These are phyloP conservation scores for Solanum etuberosum DNA, from an alignment of 257 asterid species.

Conservation along the genomic window DNA sequence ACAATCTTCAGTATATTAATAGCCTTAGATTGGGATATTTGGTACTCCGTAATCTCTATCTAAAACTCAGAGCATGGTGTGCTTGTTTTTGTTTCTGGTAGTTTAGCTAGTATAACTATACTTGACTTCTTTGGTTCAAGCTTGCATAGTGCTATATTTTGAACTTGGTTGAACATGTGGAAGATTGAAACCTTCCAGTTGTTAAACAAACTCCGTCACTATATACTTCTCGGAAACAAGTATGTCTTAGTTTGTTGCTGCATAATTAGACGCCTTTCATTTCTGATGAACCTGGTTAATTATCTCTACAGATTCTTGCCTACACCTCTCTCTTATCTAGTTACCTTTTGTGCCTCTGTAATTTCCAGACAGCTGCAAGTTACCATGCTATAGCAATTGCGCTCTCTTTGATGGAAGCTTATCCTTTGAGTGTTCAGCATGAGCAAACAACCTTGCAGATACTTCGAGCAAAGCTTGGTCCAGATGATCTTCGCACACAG, in stretches of 20 bases:
- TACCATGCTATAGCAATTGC: slow-evolving; percentile 99
- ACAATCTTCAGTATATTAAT: not conserved
- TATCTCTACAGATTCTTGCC: not conserved
- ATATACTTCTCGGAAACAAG: not conserved
- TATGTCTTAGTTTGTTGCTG: not conserved
- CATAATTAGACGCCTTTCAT: not conserved
- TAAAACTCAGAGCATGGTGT: not conserved
- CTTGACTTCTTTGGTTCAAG: not conserved
- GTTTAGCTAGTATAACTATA: not conserved
- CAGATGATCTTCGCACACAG: slow-evolving; percentile 99
- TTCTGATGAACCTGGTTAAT: not conserved
- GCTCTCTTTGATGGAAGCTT: slow-evolving; percentile 97
- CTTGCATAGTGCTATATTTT: not conserved
- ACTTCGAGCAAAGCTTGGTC: slow-evolving; percentile 91
- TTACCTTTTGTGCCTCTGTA: not conserved
- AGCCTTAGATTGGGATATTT: not conserved
- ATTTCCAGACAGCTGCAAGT: slow-evolving; percentile 94
- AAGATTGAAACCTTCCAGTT: not conserved
- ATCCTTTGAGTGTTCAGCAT: slow-evolving; percentile 94
- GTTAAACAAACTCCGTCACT: not conserved
- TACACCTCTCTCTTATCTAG: not conserved
- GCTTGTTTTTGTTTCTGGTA: not conserved
- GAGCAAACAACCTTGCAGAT: slow-evolving; percentile 96
- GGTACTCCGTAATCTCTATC: not conserved
- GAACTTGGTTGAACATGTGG: not conserved